Evolutionary conservation across 495 filamentous ascomycete genomes (phyloP).

Genomic region (Lasiosphaeris hirsuta): DNA sequence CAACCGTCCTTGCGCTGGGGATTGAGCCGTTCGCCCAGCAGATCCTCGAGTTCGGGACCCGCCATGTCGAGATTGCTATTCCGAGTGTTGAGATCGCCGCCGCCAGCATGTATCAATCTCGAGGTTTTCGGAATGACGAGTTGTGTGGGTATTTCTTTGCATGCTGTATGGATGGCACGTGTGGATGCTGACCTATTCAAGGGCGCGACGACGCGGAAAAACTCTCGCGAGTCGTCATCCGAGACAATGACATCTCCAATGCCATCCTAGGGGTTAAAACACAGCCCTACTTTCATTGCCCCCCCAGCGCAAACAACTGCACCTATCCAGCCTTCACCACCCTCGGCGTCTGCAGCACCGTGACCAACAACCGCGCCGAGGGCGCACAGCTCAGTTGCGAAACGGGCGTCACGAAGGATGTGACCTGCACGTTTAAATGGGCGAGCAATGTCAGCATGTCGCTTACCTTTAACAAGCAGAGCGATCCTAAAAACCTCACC

Average conservation of each 20-base stretch:
- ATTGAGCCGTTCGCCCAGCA: conserved; percentile 13
- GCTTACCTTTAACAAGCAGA: conserved; percentile 2
- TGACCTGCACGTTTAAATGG: not conserved
- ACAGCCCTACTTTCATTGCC: conserved; percentile 11
- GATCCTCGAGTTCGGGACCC: not conserved
- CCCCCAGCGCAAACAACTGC: conserved; percentile 11
- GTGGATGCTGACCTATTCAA: not conserved
- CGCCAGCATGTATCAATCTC: not conserved
- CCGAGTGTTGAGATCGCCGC: not conserved
- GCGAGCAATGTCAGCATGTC: not conserved
- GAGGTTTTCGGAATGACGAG: not conserved
- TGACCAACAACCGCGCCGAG: not conserved
- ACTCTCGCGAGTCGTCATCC: not conserved
- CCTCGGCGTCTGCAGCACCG: conserved; percentile 12
- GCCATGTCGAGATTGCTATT: not conserved
- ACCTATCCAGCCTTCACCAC: conserved; percentile 12
- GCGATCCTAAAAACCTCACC: not conserved
- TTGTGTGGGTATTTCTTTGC: too few species aligned
- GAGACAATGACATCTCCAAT: conserved; percentile 6
- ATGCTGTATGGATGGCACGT: too few species aligned
- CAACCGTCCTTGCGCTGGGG: conserved; percentile 6
- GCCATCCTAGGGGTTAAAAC: conserved; percentile 2
- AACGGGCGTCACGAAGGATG: not conserved
- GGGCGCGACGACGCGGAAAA: conserved; percentile 1
- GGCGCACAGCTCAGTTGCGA: not conserved